Percentiles rank a stretch among this genome's conserved stretches.
Evolutionary conservation across 2,329 filamentous ascomycete species (phyloP).

Genomic region (Colletotrichum sp.): DNA sequence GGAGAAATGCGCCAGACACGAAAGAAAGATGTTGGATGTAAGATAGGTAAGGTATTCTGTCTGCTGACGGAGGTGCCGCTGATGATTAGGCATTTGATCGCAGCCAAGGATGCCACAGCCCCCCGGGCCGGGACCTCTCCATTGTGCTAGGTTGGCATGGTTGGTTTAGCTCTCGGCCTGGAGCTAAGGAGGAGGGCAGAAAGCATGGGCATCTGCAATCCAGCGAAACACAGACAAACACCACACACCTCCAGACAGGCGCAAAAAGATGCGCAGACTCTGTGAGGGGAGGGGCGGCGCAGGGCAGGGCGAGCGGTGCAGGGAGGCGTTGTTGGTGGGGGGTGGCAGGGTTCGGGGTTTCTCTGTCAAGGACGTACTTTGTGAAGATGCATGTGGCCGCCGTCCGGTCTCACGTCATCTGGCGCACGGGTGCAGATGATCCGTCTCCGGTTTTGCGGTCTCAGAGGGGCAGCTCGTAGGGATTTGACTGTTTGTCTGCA

Average conservation of each 20-base stretch:
- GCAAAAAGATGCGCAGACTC: not conserved
- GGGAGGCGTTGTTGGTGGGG: not conserved
- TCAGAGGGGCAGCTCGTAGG: not conserved
- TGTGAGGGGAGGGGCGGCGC: not conserved
- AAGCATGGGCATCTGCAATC: not conserved
- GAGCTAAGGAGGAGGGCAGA: not conserved
- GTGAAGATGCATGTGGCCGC: too few relatives aligned
- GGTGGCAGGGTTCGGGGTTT: not conserved
- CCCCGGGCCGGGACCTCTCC: constrained; percentile 4
- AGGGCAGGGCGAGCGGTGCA: not conserved
- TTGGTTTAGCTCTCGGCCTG: not conserved
- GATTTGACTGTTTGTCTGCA: not conserved
- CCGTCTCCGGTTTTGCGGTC: not conserved
- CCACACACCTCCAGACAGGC: not conserved
- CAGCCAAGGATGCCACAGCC: constrained; percentile 7
- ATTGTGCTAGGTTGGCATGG: not conserved
- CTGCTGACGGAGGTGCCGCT: constrained; percentile 11
- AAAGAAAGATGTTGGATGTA: not conserved
- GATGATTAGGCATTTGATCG: not conserved
- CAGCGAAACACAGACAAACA: not conserved
- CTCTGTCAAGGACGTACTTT: too few relatives aligned
- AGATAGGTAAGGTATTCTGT: not conserved
- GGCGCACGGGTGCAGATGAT: constrained; percentile 10
- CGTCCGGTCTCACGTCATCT: constrained; percentile 13
- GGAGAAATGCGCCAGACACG: not conserved